Percentiles rank a stretch among this genome's conserved stretches.
phyloP scores from a whole-genome alignment of 257 asterid species.

The Solanum tacnaense region DNA sequence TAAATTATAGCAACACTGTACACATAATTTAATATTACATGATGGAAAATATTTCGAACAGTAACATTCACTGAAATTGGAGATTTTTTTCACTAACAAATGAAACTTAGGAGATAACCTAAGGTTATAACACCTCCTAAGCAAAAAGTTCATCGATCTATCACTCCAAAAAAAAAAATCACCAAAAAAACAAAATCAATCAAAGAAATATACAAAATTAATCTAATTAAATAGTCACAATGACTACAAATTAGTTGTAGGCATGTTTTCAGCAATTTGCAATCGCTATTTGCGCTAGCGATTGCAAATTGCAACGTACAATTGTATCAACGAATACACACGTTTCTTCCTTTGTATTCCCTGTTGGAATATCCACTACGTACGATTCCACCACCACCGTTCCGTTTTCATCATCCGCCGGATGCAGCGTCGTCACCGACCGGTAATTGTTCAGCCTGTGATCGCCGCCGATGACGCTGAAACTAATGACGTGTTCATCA shows the following conservation, averaged over 20 bases:
- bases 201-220: not conserved
- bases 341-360: conserved; percentile 70
- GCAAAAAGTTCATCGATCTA: not conserved
- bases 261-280: conserved; percentile 33
- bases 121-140: not conserved
- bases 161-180: not conserved
- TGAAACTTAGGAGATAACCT: not conserved
- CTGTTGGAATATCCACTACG: conserved; percentile 75
- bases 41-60: not conserved
- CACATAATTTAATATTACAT: not conserved
- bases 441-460: conserved; percentile 63
- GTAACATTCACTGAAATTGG: not conserved
- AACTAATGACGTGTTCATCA: conserved; percentile 58
- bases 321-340: conserved; percentile 67
- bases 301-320: conserved; percentile 66
- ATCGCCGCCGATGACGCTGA: conserved; percentile 71
- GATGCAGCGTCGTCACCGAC: conserved; percentile 63
- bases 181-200: not conserved
- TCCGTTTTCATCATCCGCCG: conserved; percentile 8
- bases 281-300: conserved; percentile 45
- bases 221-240: not conserved
- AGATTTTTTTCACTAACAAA: not conserved
- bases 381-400: conserved; percentile 79
- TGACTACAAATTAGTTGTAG: not conserved
- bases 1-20: not conserved